Conservation (phyloP, 805 yeast genomes). For the Schwanniomyces yamadae region DNA sequence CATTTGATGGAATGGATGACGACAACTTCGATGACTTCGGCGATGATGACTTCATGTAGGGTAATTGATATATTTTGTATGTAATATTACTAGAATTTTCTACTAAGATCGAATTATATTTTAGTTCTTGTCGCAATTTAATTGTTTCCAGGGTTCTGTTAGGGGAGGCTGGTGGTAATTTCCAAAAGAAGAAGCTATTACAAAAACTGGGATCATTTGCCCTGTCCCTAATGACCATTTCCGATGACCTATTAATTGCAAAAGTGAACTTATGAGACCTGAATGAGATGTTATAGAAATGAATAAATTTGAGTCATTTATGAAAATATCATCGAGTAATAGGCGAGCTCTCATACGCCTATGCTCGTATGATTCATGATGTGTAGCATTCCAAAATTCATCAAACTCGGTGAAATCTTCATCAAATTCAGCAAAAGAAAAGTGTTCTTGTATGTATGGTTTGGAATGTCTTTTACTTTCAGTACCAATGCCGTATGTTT, state of each 20-base stretch:
- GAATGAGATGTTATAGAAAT: conserved; percentile 30
- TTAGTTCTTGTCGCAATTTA: conserved; percentile 1
- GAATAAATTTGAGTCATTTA: conserved; percentile 16
- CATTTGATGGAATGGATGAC: conserved; percentile 52
- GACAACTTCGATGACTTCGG: conserved; percentile 58
- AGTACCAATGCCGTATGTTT: conserved; percentile 33
- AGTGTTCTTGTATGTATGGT: conserved; percentile 17
- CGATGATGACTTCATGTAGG: conserved; percentile 81
- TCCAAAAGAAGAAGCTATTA: conserved; percentile 6
- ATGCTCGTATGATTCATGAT: conserved; percentile 26
- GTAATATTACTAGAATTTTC: neutral
- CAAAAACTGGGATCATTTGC: conserved; percentile 27
- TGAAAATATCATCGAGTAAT: conserved; percentile 28
- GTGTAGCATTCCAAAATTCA: conserved; percentile 20
- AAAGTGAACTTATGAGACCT: conserved; percentile 26
- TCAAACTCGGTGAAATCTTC: conserved; percentile 23
- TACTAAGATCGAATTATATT: conserved; percentile 1
- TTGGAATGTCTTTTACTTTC: conserved; percentile 26
- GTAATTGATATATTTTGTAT: conserved; percentile 1
- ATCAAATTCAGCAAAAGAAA: conserved; percentile 25
- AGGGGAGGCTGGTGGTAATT: conserved; percentile 1
- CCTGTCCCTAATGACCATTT: conserved; percentile 25
- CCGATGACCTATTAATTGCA: conserved; percentile 25
- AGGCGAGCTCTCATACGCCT: conserved; percentile 23
- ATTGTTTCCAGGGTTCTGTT: conserved; percentile 1